A percentile compares a stretch with the other conserved stretches of the same genome.
phyloP scores from a whole-genome alignment of 225 moss, liverwort and hornwort species.

The Neckera pumila region DNA sequence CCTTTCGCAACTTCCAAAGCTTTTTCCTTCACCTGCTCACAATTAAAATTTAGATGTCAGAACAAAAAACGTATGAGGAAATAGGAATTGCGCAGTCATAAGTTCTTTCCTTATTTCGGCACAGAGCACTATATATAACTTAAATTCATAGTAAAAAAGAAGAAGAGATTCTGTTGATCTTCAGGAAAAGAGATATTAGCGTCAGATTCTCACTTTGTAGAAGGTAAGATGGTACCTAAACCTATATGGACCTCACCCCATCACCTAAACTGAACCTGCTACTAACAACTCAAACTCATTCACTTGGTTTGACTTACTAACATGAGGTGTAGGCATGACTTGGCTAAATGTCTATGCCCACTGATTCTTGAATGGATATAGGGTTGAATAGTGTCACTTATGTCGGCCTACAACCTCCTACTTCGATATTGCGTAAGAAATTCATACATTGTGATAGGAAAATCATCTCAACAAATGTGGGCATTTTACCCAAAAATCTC shows the following conservation, averaged over 20 bases:
- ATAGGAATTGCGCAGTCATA: not conserved
- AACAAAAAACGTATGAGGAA: not conserved
- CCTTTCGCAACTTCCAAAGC: constrained; percentile 53
- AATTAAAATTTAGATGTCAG: not conserved
- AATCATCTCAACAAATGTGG: not conserved
- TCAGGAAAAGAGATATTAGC: not conserved
- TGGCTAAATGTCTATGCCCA: not conserved
- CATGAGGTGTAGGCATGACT: not conserved
- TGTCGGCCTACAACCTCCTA: not conserved
- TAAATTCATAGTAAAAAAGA: not conserved
- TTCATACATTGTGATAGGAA: not conserved
- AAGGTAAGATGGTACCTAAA: not conserved
- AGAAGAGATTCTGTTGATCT: not conserved
- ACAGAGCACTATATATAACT: not conserved
- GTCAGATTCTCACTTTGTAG: not conserved
- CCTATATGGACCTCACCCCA: not conserved
- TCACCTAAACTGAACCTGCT: not conserved
- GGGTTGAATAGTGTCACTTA: not conserved
- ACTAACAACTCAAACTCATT: not conserved
- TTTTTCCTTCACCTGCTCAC: constrained; percentile 57
- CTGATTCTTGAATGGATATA: not conserved
- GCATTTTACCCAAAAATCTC: not conserved
- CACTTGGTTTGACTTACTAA: not conserved
- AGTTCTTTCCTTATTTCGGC: not conserved
- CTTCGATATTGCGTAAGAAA: not conserved